These are phyloP conservation scores for Mycena alexandri DNA, from an alignment of 768 basidiomycete species.

Conservation along the genomic window DNA sequence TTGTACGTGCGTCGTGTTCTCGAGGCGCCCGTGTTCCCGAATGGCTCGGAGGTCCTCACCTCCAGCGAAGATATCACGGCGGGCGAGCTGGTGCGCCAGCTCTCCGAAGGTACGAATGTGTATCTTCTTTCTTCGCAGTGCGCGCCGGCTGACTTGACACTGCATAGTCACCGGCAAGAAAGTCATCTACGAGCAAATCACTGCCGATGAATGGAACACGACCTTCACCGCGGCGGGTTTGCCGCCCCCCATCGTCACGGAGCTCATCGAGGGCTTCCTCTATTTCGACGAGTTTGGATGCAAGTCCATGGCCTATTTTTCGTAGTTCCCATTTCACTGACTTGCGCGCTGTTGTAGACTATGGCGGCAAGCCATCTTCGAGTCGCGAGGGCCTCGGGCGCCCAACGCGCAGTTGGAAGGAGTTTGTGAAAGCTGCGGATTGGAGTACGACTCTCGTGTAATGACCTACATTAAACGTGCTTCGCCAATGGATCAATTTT, in stretches of 20 bases:
- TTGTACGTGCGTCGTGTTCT: too few species aligned
- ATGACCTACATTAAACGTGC: too few species aligned
- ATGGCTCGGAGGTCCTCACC: too few species aligned
- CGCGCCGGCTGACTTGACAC: too few species aligned
- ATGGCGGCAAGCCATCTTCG: neutral
- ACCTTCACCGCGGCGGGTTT: neutral
- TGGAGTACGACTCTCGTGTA: constrained; percentile 16
- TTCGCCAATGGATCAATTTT: too few species aligned
- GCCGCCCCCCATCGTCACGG: neutral
- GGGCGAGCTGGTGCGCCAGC: constrained; percentile 12
- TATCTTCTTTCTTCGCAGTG: neutral
- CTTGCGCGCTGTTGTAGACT: constrained; percentile 4
- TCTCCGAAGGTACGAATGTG: constrained; percentile 11
- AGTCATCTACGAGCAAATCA: constrained; percentile 12
- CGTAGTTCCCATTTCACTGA: neutral
- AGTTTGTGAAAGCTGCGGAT: constrained; percentile 11
- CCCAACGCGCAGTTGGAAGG: constrained; percentile 4
- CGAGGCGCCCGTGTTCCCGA: too few species aligned
- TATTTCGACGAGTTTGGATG: constrained; percentile 20
- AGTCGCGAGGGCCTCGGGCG: constrained; percentile 14
- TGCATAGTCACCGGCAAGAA: constrained; percentile 16
- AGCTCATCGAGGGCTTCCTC: constrained; percentile 1
- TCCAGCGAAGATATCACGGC: too few species aligned
- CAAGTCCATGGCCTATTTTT: neutral
- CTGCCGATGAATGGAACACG: neutral